phyloP scores from a whole-genome alignment of 2,329 filamentous ascomycete species.

The Fusarium sp. region DNA sequence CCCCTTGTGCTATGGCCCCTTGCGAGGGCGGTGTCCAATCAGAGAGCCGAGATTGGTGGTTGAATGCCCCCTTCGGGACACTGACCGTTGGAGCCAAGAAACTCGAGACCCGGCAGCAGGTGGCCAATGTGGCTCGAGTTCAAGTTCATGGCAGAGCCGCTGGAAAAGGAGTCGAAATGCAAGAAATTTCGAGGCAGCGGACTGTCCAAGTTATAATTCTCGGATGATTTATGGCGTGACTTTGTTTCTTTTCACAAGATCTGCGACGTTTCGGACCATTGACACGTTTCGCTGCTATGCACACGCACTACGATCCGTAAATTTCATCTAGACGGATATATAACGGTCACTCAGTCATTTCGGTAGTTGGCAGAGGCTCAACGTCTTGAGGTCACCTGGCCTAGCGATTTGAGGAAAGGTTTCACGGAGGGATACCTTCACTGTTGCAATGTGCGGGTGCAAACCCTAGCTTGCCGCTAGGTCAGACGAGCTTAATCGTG shows the following conservation, averaged over 20 bases:
- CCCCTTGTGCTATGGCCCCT: conserved; percentile 29
- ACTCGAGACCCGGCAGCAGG: conserved; percentile 32
- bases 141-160: conserved; percentile 36
- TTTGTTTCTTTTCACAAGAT: conserved; percentile 30
- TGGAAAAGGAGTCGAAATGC: conserved; percentile 21
- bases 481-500: conserved; percentile 43
- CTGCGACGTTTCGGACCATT: conserved; percentile 9
- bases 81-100: conserved; percentile 35
- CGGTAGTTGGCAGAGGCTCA: conserved; percentile 29
- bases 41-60: conserved; percentile 16
- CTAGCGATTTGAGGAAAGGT: conserved; percentile 41
- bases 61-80: conserved; percentile 46
- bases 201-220: conserved; percentile 25
- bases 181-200: conserved; percentile 25
- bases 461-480: conserved; percentile 41
- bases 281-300: background rate
- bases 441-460: conserved; percentile 37
- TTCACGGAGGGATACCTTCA: conserved; percentile 23
- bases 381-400: conserved; percentile 15
- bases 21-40: conserved; percentile 43
- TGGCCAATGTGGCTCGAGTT: conserved; percentile 27
- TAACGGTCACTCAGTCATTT: conserved; percentile 1
- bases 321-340: conserved; percentile 1
- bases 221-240: conserved; percentile 37
- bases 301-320: too few species aligned